Evolutionary conservation across 805 yeast genomes (phyloP).

Genomic region (Cyberlindnera maclurae): DNA sequence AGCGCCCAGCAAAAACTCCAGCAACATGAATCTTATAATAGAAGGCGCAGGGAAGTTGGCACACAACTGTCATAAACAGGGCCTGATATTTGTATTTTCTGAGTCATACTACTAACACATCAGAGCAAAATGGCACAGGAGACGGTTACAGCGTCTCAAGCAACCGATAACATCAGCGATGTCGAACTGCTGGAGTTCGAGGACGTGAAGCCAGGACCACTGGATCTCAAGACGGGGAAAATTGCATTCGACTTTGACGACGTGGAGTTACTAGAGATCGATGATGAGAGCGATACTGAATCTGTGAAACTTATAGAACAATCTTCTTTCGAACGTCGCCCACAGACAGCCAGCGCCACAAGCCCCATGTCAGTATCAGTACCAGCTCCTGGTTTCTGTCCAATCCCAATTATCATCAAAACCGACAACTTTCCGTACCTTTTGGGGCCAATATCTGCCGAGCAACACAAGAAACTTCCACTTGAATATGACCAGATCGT

Average conservation of each 20-base stretch:
- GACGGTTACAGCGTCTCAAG: background rate
- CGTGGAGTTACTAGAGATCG: background rate
- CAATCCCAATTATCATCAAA: conserved; percentile 17
- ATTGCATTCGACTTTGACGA: background rate
- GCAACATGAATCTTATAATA: too few species aligned
- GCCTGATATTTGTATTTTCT: too few species aligned
- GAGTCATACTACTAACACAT: too few species aligned
- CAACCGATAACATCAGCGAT: conserved; percentile 1
- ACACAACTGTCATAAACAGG: too few species aligned
- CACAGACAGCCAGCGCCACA: too few species aligned
- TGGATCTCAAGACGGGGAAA: background rate
- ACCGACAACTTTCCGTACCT: conserved; percentile 17
- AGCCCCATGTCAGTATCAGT: too few species aligned
- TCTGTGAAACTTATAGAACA: too few species aligned
- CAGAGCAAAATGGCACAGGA: too few species aligned
- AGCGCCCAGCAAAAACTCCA: too few species aligned
- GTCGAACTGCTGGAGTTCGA: conserved; percentile 3
- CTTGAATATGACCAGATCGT: conserved; percentile 10
- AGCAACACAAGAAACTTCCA: conserved; percentile 1
- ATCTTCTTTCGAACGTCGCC: too few species aligned
- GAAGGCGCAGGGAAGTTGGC: too few species aligned
- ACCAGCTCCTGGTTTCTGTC: background rate
- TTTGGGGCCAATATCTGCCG: conserved; percentile 13
- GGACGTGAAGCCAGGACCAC: background rate
- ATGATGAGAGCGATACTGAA: background rate